Conservation (phyloP, 768 basidiomycete species). For the Dacryopinax spathularia region DNA sequence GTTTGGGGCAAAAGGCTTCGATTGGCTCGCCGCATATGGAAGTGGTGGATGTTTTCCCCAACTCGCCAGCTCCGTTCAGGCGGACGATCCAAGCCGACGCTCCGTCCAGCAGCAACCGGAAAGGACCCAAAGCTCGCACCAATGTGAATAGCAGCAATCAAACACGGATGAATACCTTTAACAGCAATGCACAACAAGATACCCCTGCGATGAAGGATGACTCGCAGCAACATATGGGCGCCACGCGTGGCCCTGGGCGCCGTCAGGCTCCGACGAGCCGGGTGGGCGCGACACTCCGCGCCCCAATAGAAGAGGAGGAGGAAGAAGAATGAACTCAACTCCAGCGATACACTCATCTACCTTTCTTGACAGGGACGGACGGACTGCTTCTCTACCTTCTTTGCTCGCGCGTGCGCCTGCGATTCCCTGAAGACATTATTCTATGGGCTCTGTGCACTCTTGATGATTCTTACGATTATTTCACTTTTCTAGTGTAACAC, state of each 20-base stretch:
- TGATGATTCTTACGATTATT: neutral
- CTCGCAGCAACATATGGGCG: neutral
- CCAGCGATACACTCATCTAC: slow-evolving; percentile 1
- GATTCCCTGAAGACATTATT: neutral
- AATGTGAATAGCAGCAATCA: neutral
- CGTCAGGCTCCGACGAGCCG: neutral
- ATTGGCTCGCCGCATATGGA: neutral
- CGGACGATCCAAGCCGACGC: neutral
- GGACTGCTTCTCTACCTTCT: neutral
- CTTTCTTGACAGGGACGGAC: neutral
- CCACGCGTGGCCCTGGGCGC: neutral
- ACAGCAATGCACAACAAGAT: neutral
- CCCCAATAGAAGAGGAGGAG: neutral
- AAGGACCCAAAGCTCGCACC: neutral
- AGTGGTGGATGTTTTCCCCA: neutral
- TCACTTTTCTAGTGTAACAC: neutral
- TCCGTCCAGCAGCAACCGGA: neutral
- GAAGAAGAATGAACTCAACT: neutral
- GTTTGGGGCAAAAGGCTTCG: slow-evolving; percentile 19
- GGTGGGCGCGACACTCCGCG: neutral
- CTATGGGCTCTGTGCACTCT: neutral
- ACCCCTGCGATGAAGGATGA: neutral
- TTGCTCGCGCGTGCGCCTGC: too few relatives aligned
- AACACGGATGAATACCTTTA: neutral
- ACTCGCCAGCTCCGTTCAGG: neutral